Evolutionary conservation across 2,329 filamentous ascomycete species (phyloP).

Genomic region (Aureobasidium sp.): DNA sequence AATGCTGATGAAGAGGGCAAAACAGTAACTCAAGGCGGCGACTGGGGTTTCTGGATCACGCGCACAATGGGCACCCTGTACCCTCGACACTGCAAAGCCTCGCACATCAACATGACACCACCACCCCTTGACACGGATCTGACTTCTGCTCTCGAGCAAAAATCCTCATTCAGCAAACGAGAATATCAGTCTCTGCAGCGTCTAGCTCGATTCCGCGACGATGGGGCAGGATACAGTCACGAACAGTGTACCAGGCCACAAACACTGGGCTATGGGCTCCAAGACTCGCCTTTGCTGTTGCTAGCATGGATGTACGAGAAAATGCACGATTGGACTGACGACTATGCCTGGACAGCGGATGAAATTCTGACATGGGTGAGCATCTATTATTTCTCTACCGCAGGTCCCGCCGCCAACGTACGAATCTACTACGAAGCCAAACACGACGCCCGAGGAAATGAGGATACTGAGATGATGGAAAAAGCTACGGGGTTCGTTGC

Average conservation of each 20-base stretch:
- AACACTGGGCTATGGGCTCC: slow-evolving; percentile 62
- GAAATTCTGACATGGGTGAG: slow-evolving; percentile 69
- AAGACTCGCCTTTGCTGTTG: slow-evolving; percentile 62
- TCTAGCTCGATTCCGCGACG: slow-evolving; percentile 48
- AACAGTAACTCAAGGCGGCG: slow-evolving; percentile 52
- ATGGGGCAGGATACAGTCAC: slow-evolving; percentile 54
- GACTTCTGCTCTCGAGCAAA: slow-evolving; percentile 50
- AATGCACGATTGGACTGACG: slow-evolving; percentile 67
- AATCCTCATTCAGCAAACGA: slow-evolving; percentile 46
- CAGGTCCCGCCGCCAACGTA: slow-evolving; percentile 60
- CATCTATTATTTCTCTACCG: slow-evolving; percentile 64
- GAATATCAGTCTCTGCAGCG: slow-evolving; percentile 50
- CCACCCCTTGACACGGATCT: slow-evolving; percentile 43
- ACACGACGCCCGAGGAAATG: slow-evolving; percentile 38
- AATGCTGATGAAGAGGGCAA: no score
- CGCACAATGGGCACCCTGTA: slow-evolving; percentile 55
- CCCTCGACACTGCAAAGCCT: slow-evolving; percentile 50
- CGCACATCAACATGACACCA: slow-evolving; percentile 56
- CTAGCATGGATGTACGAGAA: slow-evolving; percentile 79
- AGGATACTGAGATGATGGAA: neutral
- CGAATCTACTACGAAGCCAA: slow-evolving; percentile 66
- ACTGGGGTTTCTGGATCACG: slow-evolving; percentile 64
- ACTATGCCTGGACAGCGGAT: slow-evolving; percentile 66
- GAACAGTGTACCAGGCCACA: slow-evolving; percentile 63
- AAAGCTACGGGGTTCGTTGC: slow-evolving; percentile 26